Conservation (phyloP, 2,329 filamentous ascomycete genomes). For the Aspergillus vadensis region DNA sequence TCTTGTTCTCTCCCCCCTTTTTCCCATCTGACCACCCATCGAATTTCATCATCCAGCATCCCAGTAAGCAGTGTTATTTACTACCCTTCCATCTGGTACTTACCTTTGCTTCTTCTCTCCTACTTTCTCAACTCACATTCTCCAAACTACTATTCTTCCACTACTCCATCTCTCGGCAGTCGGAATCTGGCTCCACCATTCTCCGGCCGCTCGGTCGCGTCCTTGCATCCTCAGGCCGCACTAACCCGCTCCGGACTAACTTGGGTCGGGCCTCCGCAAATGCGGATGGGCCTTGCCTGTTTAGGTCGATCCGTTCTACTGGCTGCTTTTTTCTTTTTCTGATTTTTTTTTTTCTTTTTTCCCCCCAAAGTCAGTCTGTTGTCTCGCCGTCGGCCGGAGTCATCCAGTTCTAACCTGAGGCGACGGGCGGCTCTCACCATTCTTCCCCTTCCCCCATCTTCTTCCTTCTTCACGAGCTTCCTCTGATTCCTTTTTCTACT, state of each 20-base stretch:
- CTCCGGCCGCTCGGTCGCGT: conserved; percentile 23
- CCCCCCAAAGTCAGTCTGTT: not conserved
- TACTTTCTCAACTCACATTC: not conserved
- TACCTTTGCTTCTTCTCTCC: not conserved
- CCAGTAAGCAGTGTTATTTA: not conserved
- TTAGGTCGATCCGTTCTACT: conserved; percentile 2
- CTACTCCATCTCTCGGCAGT: conserved; percentile 20
- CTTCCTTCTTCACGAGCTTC: conserved; percentile 18
- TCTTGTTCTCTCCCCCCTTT: not conserved
- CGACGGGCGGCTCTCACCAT: conserved; percentile 10
- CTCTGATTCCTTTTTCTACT: conserved; percentile 14
- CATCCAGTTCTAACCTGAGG: conserved; percentile 7
- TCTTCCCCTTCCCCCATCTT: conserved; percentile 23
- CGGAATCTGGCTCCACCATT: conserved; percentile 23
- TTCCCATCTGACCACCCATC: not conserved
- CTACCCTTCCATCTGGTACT: not conserved
- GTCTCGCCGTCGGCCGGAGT: not conserved
- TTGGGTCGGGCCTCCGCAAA: conserved; percentile 19
- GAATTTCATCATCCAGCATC: too few species aligned
- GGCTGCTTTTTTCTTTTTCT: too few species aligned
- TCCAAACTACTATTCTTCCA: not conserved
- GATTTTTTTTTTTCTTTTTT: too few species aligned
- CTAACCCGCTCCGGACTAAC: conserved; percentile 22
- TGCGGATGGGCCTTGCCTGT: not conserved
- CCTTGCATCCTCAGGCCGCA: conserved; percentile 14